Conservation (phyloP, 805 yeast species). For the Saturnispora galanensis region DNA sequence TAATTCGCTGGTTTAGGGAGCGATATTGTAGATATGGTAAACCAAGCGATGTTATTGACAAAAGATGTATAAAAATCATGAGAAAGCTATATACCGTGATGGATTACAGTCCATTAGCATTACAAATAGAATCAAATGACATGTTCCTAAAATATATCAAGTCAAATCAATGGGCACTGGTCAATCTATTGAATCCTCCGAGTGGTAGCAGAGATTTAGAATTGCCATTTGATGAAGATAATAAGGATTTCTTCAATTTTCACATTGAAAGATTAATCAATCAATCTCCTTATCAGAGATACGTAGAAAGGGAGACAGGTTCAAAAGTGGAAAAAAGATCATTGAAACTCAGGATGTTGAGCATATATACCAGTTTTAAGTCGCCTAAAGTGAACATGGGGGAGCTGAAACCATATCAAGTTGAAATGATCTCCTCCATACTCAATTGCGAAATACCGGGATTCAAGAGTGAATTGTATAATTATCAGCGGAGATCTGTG, state of each 20-base stretch:
- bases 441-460: slow-evolving; percentile 33
- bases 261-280: slow-evolving; percentile 30
- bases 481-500: slow-evolving; percentile 52
- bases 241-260: slow-evolving; percentile 14
- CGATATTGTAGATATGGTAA: slow-evolving; percentile 26
- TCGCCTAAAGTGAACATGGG: slow-evolving; percentile 23
- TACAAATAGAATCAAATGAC: slow-evolving; percentile 23
- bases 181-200: not conserved
- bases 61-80: slow-evolving; percentile 27
- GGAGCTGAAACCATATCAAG: slow-evolving; percentile 15
- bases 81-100: slow-evolving; percentile 28
- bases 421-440: slow-evolving; percentile 17
- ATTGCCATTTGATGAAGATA: not conserved
- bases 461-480: slow-evolving; percentile 40
- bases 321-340: not conserved
- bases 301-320: not conserved
- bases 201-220: not conserved
- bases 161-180: not conserved
- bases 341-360: slow-evolving; percentile 14
- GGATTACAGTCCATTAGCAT: slow-evolving; percentile 33
- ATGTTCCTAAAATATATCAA: slow-evolving; percentile 8
- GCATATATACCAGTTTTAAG: slow-evolving; percentile 28
- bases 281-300: slow-evolving; percentile 12
- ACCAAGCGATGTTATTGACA: slow-evolving; percentile 26
- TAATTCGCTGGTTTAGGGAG: slow-evolving; percentile 29